Conservation (phyloP, 2,329 filamentous ascomycete species). For the Aspergillus transmontanensis region DNA sequence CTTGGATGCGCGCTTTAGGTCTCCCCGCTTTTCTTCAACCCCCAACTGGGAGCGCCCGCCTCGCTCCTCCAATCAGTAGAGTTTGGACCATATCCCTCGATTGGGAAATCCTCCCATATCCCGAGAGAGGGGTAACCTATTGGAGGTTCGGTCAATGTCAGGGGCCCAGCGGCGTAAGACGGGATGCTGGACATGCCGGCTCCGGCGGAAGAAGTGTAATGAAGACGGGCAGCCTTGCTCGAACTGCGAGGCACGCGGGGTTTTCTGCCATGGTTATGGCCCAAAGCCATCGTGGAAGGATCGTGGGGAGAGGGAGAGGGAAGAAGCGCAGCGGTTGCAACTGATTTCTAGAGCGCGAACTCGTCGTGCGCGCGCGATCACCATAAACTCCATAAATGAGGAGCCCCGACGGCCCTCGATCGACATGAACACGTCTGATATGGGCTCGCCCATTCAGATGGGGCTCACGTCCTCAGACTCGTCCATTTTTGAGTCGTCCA, state of each 20-base stretch:
- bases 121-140: too few species aligned
- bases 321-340: neutral
- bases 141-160: neutral
- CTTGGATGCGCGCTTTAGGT: too few species aligned
- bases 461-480: too few species aligned
- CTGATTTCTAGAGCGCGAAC: neutral
- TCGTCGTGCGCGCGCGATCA: neutral
- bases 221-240: neutral
- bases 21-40: too few species aligned
- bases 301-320: neutral
- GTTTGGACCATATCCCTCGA: too few species aligned
- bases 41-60: too few species aligned
- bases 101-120: too few species aligned
- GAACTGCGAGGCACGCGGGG: neutral
- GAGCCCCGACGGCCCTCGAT: neutral
- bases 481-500: too few species aligned
- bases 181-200: constrained; percentile 3
- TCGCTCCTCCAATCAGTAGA: too few species aligned
- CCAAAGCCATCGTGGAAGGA: constrained; percentile 2
- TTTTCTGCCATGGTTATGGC: neutral
- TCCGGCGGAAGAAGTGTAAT: constrained; percentile 5
- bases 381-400: too few species aligned
- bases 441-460: too few species aligned
- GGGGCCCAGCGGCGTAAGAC: neutral
- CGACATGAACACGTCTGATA: neutral